phyloP scores from a whole-genome alignment of 768 basidiomycete species.

The Auricularia cornea region DNA sequence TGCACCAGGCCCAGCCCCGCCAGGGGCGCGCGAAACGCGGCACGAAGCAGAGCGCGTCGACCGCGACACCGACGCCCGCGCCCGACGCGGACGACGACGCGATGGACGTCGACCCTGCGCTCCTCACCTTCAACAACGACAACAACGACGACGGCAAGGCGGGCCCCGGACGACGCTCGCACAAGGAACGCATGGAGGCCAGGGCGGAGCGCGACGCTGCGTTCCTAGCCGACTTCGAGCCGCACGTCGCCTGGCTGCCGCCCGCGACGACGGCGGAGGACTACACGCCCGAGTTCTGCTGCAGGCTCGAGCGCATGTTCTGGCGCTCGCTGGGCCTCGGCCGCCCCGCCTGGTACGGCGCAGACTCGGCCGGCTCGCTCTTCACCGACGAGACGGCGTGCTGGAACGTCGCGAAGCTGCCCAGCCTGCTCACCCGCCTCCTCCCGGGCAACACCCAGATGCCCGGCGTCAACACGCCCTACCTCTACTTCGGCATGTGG shows the following conservation, averaged over 20 bases:
- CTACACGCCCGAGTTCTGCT: conserved; percentile 84
- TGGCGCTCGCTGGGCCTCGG: conserved; percentile 90
- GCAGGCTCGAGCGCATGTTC: conserved; percentile 77
- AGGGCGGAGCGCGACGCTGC: conserved; percentile 30
- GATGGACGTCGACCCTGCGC: conserved; percentile 27
- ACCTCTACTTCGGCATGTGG: conserved; percentile 99
- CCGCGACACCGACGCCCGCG: background rate
- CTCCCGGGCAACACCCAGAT: conserved; percentile 63
- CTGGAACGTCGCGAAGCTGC: conserved; percentile 94
- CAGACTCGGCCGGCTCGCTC: conserved; percentile 65
- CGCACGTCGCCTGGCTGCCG: conserved; percentile 72
- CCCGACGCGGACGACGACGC: conserved; percentile 44
- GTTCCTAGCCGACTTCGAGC: conserved; percentile 68
- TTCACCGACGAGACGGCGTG: conserved; percentile 66
- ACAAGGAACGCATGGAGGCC: conserved; percentile 26
- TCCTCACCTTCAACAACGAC: conserved; percentile 10
- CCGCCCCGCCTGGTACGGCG: conserved; percentile 95
- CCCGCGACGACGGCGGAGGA: conserved; percentile 60
- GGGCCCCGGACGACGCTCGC: conserved; percentile 6
- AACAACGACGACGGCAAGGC: conserved; percentile 7
- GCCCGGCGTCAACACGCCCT: conserved; percentile 95
- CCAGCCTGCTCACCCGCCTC: conserved; percentile 76
- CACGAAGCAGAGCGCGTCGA: background rate
- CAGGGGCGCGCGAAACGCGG: background rate
- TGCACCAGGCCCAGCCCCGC: conserved; percentile 2